These are phyloP conservation scores for Oryza meyeriana DNA, from an alignment of 176 grass and related monocot genomes.

Conservation along the genomic window DNA sequence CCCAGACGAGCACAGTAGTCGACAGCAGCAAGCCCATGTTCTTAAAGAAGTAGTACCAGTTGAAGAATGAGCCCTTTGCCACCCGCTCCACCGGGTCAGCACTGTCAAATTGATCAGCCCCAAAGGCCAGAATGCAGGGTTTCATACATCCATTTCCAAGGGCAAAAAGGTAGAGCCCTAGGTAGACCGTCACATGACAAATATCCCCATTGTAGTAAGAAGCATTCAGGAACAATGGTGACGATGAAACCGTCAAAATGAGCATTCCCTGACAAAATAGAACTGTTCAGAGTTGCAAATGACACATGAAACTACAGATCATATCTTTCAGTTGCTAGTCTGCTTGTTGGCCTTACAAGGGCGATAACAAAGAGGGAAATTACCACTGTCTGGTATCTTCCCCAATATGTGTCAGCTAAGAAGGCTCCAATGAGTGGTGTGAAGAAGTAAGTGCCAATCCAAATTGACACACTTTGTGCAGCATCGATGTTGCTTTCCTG, in stretches of 20 bases:
- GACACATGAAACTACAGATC: neutral
- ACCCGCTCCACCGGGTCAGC: neutral
- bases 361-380: neutral
- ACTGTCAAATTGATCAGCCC: conserved; percentile 39
- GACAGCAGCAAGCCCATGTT: conserved; percentile 38
- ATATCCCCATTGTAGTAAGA: neutral
- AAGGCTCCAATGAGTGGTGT: conserved; percentile 20
- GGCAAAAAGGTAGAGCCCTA: conserved; percentile 46
- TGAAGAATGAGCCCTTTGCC: conserved; percentile 42
- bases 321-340: too few species aligned
- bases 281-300: neutral
- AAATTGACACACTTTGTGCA: conserved; percentile 7
- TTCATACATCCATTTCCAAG: conserved; percentile 43
- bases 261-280: conserved; percentile 26
- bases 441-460: conserved; percentile 28
- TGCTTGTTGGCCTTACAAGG: neutral
- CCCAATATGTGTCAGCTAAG: conserved; percentile 30
- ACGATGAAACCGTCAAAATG: conserved; percentile 27
- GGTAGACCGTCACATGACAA: conserved; percentile 19
- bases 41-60: conserved; percentile 49
- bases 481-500: conserved; percentile 30
- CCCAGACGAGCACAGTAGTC: conserved; percentile 34
- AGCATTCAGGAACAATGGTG: conserved; percentile 11
- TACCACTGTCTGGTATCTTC: conserved; percentile 13
- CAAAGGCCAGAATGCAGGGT: conserved; percentile 31